Base-by-base conservation (phyloP, 352 stramenopile genomes). In the Poterioochromonas sp. region DNA sequence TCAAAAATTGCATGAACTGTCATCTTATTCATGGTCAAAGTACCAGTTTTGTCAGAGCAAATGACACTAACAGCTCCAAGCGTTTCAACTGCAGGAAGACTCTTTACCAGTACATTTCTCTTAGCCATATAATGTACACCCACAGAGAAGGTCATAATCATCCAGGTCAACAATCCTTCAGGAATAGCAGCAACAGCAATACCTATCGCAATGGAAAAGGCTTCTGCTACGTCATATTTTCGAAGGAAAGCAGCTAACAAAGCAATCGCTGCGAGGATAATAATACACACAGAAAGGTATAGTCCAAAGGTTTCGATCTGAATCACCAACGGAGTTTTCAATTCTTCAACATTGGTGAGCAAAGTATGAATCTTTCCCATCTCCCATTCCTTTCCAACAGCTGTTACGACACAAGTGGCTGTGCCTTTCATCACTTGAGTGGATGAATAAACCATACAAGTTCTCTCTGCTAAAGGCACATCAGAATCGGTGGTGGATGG, bases 21-120 rank as follows among this genome's bases (percentile, higher is more conserved):
- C 94, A 99, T 98, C 1, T 97, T 86, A 83, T 99, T 99, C 80
- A 92, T 93, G 0, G 95, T 99, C 1, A 98, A 84, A 29, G 95
- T 99, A 32, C 95, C 95, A 0, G 95, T 99, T 80, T 99, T 99
- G 84, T 99, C 95, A 0, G 90, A 96, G 84, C 91, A 97, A 22
- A 98, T 85, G 82, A 97, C 90, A 82, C 90, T 90, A 88, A 97
- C 95, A 32, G 86, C 84, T 37, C 92, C 92, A 39, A 97, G 85
- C 15, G 92, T 92, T 76, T 97, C 90, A 79, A 97, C 93, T 0
- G 92, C 89, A 70, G 90, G 87, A n/a, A 97, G 78, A 54, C 92
- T 85, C 0, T 89, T 92, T 8, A 97, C 87, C 74, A 97, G 92
- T 69, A 93, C 91, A 81, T 94, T 94, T 58, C 96, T 85, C 37